Percentiles rank a stretch among this genome's conserved stretches.
These are phyloP conservation scores for Hyphopichia homilentoma DNA, from an alignment of 805 yeast genomes.

Conservation along the genomic window DNA sequence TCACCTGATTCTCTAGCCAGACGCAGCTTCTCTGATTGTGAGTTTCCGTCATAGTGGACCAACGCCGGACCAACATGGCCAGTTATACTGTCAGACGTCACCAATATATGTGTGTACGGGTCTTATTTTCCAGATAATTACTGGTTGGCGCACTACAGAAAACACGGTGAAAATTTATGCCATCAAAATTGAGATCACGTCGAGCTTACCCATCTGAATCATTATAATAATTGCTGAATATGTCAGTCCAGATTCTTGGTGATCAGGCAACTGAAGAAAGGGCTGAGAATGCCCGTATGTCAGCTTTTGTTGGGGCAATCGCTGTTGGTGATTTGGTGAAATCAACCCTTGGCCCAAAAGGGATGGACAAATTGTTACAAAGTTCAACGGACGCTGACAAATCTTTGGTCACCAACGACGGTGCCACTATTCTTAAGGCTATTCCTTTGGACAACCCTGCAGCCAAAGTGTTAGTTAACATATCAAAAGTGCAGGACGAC, in stretches of 20 bases:
- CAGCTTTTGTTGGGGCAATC: constrained; percentile 97
- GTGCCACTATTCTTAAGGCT: constrained; percentile 92
- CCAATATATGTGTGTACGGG: constrained; percentile 1
- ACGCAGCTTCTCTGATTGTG: too few species aligned
- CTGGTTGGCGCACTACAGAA: neutral
- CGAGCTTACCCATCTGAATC: neutral
- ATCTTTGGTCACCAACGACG: constrained; percentile 91
- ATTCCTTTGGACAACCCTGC: constrained; percentile 97
- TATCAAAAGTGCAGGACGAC: constrained; percentile 94
- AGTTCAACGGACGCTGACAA: constrained; percentile 71
- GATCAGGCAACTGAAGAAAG: constrained; percentile 97
- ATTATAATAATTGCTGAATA: too few species aligned
- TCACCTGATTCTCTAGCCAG: too few species aligned
- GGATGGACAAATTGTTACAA: constrained; percentile 94
- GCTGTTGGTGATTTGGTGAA: constrained; percentile 98
- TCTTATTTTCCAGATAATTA: neutral
- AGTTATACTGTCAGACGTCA: neutral
- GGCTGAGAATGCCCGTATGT: constrained; percentile 96
- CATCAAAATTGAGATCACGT: neutral
- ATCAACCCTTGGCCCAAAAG: constrained; percentile 94
- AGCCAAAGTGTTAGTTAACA: constrained; percentile 91
- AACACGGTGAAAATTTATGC: neutral
- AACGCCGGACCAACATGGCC: neutral
- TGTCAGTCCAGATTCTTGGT: constrained; percentile 91
- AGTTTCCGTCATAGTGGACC: too few species aligned